Evolutionary conservation across 1,284 basidiomycete species (phyloP).

Genomic region (Hemileia vastatrix): DNA sequence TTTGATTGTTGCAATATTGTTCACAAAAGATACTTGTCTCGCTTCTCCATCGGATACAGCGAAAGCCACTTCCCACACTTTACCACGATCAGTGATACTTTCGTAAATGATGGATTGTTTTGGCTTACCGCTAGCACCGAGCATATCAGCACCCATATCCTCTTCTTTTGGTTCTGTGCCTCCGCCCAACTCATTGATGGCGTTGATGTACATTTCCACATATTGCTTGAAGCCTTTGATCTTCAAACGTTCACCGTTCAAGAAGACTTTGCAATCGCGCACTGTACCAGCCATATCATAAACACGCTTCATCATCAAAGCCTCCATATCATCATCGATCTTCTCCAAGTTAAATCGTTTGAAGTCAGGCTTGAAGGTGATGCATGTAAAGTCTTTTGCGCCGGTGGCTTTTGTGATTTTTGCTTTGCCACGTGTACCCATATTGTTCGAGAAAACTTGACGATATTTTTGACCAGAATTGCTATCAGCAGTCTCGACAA

Average conservation of each 20-base stretch:
- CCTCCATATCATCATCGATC: conserved; percentile 84
- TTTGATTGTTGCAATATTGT: conserved; percentile 92
- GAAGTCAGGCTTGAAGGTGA: conserved; percentile 90
- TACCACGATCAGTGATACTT: conserved; percentile 56
- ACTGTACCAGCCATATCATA: conserved; percentile 95
- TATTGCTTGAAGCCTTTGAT: conserved; percentile 96
- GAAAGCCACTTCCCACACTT: conserved; percentile 83
- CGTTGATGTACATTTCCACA: conserved; percentile 71
- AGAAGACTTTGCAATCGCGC: conserved; percentile 80
- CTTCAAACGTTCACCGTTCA: conserved; percentile 85
- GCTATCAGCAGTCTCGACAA: conserved; percentile 89
- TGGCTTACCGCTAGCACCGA: conserved; percentile 57
- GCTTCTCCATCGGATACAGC: conserved; percentile 74
- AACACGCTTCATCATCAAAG: conserved; percentile 84
- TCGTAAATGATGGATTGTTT: conserved; percentile 81
- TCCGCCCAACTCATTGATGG: conserved; percentile 43
- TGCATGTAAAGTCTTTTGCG: conserved; percentile 83
- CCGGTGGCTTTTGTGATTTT: conserved; percentile 87
- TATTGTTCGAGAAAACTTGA: conserved; percentile 89
- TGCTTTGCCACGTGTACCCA: conserved; percentile 73
- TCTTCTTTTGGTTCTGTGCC: conserved; percentile 31
- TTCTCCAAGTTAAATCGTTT: conserved; percentile 80
- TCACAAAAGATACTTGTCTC: conserved; percentile 92
- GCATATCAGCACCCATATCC: conserved; percentile 54
- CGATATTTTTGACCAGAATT: conserved; percentile 79